Evolutionary conservation across 2,329 filamentous ascomycete species (phyloP).

Genomic region (Calonectria hawksworthii): DNA sequence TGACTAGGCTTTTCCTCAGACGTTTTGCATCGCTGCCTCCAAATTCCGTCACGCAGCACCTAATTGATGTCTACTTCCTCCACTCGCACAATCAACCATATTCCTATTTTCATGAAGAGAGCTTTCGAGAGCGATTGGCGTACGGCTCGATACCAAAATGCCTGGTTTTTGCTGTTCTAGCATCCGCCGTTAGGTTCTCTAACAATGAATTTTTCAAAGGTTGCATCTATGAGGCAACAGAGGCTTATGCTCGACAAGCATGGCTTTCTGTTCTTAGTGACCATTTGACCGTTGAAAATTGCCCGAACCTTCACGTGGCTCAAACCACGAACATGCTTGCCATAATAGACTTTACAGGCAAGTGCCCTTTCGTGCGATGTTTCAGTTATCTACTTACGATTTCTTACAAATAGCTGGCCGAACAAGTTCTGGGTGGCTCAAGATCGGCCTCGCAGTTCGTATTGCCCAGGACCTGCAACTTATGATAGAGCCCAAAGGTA

Average conservation of each 20-base stretch:
- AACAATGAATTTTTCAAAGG: slow-evolving; percentile 20
- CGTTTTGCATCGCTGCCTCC: not conserved
- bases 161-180: slow-evolving; percentile 23
- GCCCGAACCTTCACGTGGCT: slow-evolving; percentile 11
- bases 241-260: slow-evolving; percentile 26
- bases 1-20: not conserved
- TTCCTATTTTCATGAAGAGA: slow-evolving; percentile 29
- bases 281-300: slow-evolving; percentile 19
- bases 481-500: slow-evolving; percentile 46
- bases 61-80: slow-evolving; percentile 24
- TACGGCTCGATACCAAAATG: slow-evolving; percentile 18
- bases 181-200: slow-evolving; percentile 20
- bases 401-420: slow-evolving; percentile 24
- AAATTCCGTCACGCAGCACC: slow-evolving; percentile 7
- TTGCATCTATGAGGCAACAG: slow-evolving; percentile 5
- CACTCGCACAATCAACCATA: slow-evolving; percentile 29
- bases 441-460: slow-evolving; percentile 49
- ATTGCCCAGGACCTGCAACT: slow-evolving; percentile 52
- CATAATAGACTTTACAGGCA: slow-evolving; percentile 27
- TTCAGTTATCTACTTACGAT: not conserved
- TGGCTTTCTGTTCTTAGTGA: slow-evolving; percentile 26
- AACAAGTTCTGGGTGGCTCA: slow-evolving; percentile 51
- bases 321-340: slow-evolving; percentile 25
- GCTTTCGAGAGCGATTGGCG: slow-evolving; percentile 12
- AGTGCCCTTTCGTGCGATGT: not conserved